Percentiles rank a stretch among this genome's conserved stretches.
These are phyloP conservation scores for Breynia disticha DNA, from an alignment of 441 rosid species.

Conservation along the genomic window DNA sequence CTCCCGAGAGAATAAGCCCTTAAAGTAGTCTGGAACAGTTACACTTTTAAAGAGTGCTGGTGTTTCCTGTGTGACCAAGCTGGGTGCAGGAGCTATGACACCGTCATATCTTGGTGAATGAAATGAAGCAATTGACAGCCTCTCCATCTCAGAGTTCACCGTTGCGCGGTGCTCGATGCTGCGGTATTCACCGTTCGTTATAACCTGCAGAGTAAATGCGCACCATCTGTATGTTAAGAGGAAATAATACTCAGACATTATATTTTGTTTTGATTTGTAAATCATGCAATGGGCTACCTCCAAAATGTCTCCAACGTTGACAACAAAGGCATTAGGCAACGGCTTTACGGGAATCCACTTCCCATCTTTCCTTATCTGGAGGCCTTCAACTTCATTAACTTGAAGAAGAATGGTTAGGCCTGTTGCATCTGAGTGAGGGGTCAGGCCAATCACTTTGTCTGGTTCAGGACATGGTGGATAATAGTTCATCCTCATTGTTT, in stretches of 20 bases:
- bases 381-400: slow-evolving; percentile 32
- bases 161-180: slow-evolving; percentile 34
- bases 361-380: slow-evolving; percentile 32
- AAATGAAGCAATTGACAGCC: slow-evolving; percentile 37
- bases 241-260: neutral
- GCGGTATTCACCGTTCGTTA: slow-evolving; percentile 25
- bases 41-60: slow-evolving; percentile 23
- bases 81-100: slow-evolving; percentile 24
- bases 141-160: slow-evolving; percentile 22
- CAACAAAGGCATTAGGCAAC: slow-evolving; percentile 27
- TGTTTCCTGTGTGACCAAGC: slow-evolving; percentile 15
- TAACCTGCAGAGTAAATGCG: slow-evolving; percentile 19
- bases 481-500: slow-evolving; percentile 36
- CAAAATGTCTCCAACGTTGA: slow-evolving; percentile 37
- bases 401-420: slow-evolving; percentile 37
- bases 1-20: slow-evolving; percentile 15
- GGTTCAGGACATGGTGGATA: slow-evolving; percentile 48
- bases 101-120: slow-evolving; percentile 14
- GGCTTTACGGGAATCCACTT: slow-evolving; percentile 29
- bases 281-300: slow-evolving; percentile 21
- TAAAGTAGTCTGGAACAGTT: slow-evolving; percentile 19
- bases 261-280: neutral
- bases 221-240: too few relatives aligned
- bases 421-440: slow-evolving; percentile 33
- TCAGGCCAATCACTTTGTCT: slow-evolving; percentile 31